Evolutionary conservation across 768 basidiomycete species (phyloP).

Genomic region (Ephemerocybe angulata): DNA sequence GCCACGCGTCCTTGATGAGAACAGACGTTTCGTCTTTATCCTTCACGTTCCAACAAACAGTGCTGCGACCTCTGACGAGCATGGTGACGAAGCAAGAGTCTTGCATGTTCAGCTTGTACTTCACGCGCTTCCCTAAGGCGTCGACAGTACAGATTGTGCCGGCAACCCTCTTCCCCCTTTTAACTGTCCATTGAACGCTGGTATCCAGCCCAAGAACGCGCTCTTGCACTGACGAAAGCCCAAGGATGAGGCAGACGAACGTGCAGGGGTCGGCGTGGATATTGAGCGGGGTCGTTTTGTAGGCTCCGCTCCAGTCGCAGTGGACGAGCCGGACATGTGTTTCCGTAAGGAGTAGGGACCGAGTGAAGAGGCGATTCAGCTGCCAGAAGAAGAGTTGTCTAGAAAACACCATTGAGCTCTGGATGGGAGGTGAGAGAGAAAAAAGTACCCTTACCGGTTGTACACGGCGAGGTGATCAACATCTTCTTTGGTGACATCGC

Average conservation of each 20-base stretch:
- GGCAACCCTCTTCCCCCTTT: background rate
- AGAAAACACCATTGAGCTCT: background rate
- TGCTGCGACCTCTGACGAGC: background rate
- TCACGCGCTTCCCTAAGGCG: background rate
- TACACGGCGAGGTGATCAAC: background rate
- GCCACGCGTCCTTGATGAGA: background rate
- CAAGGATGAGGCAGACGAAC: conserved; percentile 1
- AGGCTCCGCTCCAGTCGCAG: background rate
- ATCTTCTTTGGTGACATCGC: background rate
- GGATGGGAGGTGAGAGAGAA: background rate
- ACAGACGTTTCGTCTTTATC: background rate
- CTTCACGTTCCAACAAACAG: background rate
- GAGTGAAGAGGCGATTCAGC: background rate
- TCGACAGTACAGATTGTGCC: background rate
- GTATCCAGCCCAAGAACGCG: background rate
- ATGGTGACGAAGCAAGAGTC: too few relatives aligned
- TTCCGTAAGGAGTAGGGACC: background rate
- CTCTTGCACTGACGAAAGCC: background rate
- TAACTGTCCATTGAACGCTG: background rate
- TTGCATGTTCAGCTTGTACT: background rate
- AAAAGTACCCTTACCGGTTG: background rate
- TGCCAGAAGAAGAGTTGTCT: conserved; percentile 2
- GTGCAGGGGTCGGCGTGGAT: background rate
- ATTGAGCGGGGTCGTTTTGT: background rate
- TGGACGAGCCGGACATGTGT: conserved; percentile 1